phyloP scores from a whole-genome alignment of 495 filamentous ascomycete genomes.

The Penicillium verhagenii region DNA sequence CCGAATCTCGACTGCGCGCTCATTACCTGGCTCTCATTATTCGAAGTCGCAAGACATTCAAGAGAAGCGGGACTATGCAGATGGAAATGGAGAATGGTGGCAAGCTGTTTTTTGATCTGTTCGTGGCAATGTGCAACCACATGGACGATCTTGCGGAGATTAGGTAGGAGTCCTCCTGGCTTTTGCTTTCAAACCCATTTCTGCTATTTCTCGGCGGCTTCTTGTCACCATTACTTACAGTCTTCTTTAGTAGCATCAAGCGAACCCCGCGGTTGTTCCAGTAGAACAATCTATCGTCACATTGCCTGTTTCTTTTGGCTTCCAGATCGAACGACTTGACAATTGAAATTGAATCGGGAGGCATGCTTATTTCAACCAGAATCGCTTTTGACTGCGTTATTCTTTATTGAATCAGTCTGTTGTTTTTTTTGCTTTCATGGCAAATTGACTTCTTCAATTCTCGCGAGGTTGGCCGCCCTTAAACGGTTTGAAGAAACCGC shows the following conservation, averaged over 20 bases:
- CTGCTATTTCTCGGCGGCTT: slow-evolving; percentile 8
- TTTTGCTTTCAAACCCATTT: slow-evolving; percentile 12
- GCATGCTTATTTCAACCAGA: slow-evolving; percentile 35
- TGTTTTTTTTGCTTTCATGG: slow-evolving; percentile 29
- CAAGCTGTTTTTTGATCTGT: slow-evolving; percentile 94
- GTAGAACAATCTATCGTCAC: slow-evolving; percentile 13
- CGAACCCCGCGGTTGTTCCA: slow-evolving; percentile 44
- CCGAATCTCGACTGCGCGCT: slow-evolving; percentile 84
- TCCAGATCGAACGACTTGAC: slow-evolving; percentile 27
- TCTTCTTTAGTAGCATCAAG: slow-evolving; percentile 29
- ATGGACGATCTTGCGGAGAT: slow-evolving; percentile 82
- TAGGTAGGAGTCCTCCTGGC: slow-evolving; percentile 27
- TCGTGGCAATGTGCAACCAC: slow-evolving; percentile 96
- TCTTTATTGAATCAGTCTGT: slow-evolving; percentile 12
- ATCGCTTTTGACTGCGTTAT: slow-evolving; percentile 26
- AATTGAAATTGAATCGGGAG: slow-evolving; percentile 24
- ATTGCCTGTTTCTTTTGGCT: slow-evolving; percentile 6
- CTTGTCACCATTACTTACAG: slow-evolving; percentile 13
- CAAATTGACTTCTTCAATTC: slow-evolving; percentile 36
- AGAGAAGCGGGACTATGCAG: slow-evolving; percentile 95
- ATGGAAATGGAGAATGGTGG: slow-evolving; percentile 92
- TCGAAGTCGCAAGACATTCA: slow-evolving; percentile 89
- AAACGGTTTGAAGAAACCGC: slow-evolving; percentile 30
- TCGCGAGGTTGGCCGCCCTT: slow-evolving; percentile 47
- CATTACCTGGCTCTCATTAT: slow-evolving; percentile 95